Base-by-base conservation (phyloP, 179 eudicot genomes). In the Gypsophila paniculata region DNA sequence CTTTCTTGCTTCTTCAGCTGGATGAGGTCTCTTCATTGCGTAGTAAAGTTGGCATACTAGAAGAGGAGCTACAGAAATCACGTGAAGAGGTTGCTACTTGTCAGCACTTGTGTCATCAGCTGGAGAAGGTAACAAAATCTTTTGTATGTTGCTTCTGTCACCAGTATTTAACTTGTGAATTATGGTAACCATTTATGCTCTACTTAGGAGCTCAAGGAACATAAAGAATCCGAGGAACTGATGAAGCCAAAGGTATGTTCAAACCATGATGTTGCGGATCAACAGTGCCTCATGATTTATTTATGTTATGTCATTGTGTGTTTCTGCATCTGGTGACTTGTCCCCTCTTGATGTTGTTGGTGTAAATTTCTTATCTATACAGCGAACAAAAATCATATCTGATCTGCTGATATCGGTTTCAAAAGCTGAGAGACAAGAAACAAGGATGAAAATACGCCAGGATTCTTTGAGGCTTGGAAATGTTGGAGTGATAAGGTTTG, bases 381-480 rank as follows among this genome's bases (percentile, higher is more conserved):
- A 84, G 87, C 82, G 87, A 68, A 66, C 79, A 12, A 79, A 81
- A 72, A 71, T 79, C 57, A 71, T 81, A 49, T 83, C 85, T 74
- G 86, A 84, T 82, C 74, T 95, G 73, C 76, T 95, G 79, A 90
- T 95, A 81, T 86, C 98, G 70, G 90, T 92, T 69, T 92, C 99
- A 61, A 95, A 90, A 87, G 95, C 99, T 69, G 99, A 95, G 83
- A 90, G 99, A 79, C 96, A 88, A 84, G 99, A 95, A 82, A 88
- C 99, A 60, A 88, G 99, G 81, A 82, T 90, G 91, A 95, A 87
- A 87, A 90, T 95, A 64, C 90, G 97, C 29, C 96, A 95, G 65
- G 98, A 95, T 80, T 92, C 96, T 61, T 70, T 90, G 84, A 88
- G 98, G 81, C 93, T 95, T 71, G 99, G 99, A 69, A 95, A 90